A percentile compares a stretch with the other conserved stretches of the same genome.
phyloP scores from a whole-genome alignment of 31 red algal genomes.

The Pterothamnion heteromorphum region DNA sequence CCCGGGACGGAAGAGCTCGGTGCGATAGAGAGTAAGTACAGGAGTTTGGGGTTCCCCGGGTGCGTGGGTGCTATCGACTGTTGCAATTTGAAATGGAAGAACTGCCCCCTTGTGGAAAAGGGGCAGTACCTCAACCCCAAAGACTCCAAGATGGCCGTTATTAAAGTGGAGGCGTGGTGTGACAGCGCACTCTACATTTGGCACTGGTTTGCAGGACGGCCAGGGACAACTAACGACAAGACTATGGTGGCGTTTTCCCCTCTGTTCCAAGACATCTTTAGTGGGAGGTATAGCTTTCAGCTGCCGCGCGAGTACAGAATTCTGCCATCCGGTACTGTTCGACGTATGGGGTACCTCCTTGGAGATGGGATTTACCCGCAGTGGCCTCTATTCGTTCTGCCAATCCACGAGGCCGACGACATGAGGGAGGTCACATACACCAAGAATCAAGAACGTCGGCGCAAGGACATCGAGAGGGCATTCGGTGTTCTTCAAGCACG shows the following conservation, averaged over 20 bases:
- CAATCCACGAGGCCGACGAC: not conserved
- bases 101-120: not conserved
- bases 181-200: not conserved
- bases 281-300: not conserved
- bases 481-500: not conserved
- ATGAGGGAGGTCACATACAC: not conserved
- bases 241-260: not conserved
- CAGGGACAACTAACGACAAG: not conserved
- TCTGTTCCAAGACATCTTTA: not conserved
- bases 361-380: not conserved
- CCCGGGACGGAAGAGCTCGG: not conserved
- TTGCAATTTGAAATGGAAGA: not conserved
- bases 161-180: not conserved
- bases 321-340: not conserved
- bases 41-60: not conserved
- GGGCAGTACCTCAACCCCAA: not conserved
- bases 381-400: not conserved
- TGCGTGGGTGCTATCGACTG: not conserved
- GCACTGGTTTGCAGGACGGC: not conserved
- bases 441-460: not conserved
- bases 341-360: not conserved
- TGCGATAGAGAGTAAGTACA: not conserved
- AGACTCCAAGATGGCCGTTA: not conserved
- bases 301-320: not conserved
- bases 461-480: not conserved